These are phyloP conservation scores for Xylariaceae sp. DNA, from an alignment of 2,329 filamentous ascomycete species.

Conservation along the genomic window DNA sequence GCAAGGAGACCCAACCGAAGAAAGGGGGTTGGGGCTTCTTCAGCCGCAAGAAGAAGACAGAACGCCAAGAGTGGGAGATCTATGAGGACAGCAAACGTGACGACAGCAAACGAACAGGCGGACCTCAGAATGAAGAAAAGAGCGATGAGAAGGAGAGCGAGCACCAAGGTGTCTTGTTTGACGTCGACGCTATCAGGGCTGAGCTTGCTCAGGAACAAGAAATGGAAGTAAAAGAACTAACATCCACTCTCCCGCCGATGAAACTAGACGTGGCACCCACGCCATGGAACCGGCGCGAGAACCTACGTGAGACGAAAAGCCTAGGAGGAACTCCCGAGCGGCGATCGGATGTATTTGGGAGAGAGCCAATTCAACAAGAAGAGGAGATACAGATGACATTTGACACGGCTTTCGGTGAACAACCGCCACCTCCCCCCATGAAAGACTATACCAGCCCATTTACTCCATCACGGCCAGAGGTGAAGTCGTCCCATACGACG, in stretches of 20 bases:
- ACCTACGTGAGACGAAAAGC: conserved; percentile 45
- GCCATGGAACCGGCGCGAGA: conserved; percentile 32
- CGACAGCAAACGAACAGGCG: conserved; percentile 34
- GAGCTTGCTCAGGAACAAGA: conserved; percentile 68
- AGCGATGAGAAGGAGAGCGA: conserved; percentile 38
- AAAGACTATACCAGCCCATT: conserved; percentile 25
- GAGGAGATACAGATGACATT: conserved; percentile 68
- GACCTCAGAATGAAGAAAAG: conserved; percentile 13
- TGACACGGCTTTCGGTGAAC: conserved; percentile 56
- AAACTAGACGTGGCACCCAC: conserved; percentile 60
- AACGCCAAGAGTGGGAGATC: conserved; percentile 90
- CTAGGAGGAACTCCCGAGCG: conserved; percentile 36
- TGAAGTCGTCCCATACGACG: conserved; percentile 44
- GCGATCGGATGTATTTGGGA: conserved; percentile 20
- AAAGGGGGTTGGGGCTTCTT: conserved; percentile 63
- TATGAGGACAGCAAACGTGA: conserved; percentile 67
- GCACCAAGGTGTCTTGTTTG: conserved; percentile 74
- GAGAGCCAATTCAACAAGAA: conserved; percentile 28
- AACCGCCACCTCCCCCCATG: conserved; percentile 29
- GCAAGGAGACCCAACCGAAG: conserved; percentile 69
- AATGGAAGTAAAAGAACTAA: conserved; percentile 70
- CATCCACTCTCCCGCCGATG: conserved; percentile 87
- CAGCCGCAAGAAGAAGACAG: conserved; percentile 71
- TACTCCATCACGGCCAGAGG: conserved; percentile 36
- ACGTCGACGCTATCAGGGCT: conserved; percentile 88